Conservation (phyloP, 31 red algal species). For the Asparagopsis taxiformis region DNA sequence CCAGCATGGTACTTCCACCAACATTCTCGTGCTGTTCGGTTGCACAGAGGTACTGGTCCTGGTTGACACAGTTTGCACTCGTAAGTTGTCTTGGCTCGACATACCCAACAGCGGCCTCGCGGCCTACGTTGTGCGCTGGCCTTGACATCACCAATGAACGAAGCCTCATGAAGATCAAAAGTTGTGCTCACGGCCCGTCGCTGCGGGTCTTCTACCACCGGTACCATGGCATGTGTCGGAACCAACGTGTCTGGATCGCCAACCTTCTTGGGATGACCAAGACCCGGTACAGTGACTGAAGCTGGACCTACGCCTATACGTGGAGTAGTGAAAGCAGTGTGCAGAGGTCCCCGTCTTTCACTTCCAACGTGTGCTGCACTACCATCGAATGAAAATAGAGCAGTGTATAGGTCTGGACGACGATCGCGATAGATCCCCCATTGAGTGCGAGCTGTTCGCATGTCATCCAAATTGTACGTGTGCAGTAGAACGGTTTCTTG, state of each 20-base stretch:
- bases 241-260: constrained; percentile 47
- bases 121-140: constrained; percentile 64
- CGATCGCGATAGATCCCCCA: constrained; percentile 96
- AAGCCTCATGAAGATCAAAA: constrained; percentile 68
- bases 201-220: constrained; percentile 49
- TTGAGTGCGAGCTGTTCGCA: constrained; percentile 47
- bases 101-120: constrained; percentile 74
- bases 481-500: constrained; percentile 54
- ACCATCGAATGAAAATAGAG: constrained; percentile 75
- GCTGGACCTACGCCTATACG: constrained; percentile 43
- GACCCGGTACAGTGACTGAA: constrained; percentile 32
- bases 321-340: constrained; percentile 20
- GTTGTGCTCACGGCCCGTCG: constrained; percentile 30
- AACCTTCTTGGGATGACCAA: constrained; percentile 34
- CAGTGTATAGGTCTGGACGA: constrained; percentile 85
- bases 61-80: constrained; percentile 75
- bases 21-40: constrained; percentile 66
- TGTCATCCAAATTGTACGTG: constrained; percentile 75
- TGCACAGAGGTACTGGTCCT: constrained; percentile 72
- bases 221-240: constrained; percentile 45
- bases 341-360: constrained; percentile 10
- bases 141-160: constrained; percentile 76
- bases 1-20: constrained; percentile 87
- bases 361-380: constrained; percentile 9
- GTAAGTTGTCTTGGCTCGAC: constrained; percentile 79